These are phyloP conservation scores for Talaromyces sp. DNA, from an alignment of 2,329 filamentous ascomycete species.

Conservation along the genomic window DNA sequence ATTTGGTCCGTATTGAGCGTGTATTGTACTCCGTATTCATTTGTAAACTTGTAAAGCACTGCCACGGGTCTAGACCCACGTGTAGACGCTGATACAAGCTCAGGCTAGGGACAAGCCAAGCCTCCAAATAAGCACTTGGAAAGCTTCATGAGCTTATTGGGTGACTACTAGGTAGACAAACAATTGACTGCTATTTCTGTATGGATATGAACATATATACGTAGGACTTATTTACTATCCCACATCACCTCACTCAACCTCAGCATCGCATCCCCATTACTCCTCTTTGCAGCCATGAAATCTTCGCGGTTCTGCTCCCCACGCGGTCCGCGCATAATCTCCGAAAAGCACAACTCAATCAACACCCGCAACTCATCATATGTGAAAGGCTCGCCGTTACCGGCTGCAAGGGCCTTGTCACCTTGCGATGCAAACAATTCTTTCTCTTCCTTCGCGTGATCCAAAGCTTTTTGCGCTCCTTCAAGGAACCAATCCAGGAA, in stretches of 20 bases:
- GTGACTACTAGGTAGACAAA: background rate
- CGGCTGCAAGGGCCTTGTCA: conserved; percentile 33
- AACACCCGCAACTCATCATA: conserved; percentile 47
- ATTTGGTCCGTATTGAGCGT: background rate
- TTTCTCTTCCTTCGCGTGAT: conserved; percentile 46
- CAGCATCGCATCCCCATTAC: conserved; percentile 43
- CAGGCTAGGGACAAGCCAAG: background rate
- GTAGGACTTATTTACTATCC: conserved; percentile 36
- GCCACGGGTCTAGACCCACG: conserved; percentile 4
- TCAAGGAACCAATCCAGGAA: conserved; percentile 50
- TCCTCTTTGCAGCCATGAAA: conserved; percentile 46
- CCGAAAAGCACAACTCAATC: conserved; percentile 47
- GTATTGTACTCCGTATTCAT: background rate
- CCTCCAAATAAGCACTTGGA: background rate
- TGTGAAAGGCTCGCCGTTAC: conserved; percentile 43
- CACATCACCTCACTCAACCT: conserved; percentile 48
- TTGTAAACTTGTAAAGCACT: background rate
- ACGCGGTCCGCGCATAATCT: conserved; percentile 40
- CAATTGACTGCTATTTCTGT: background rate
- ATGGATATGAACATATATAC: background rate
- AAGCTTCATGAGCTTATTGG: background rate
- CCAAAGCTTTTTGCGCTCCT: conserved; percentile 43
- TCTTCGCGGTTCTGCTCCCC: conserved; percentile 45
- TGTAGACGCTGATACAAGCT: background rate
- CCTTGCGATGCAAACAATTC: conserved; percentile 37